These are phyloP conservation scores for Cyclotella kingstonii DNA, from an alignment of 108 stramenopile genomes.

Conservation along the genomic window DNA sequence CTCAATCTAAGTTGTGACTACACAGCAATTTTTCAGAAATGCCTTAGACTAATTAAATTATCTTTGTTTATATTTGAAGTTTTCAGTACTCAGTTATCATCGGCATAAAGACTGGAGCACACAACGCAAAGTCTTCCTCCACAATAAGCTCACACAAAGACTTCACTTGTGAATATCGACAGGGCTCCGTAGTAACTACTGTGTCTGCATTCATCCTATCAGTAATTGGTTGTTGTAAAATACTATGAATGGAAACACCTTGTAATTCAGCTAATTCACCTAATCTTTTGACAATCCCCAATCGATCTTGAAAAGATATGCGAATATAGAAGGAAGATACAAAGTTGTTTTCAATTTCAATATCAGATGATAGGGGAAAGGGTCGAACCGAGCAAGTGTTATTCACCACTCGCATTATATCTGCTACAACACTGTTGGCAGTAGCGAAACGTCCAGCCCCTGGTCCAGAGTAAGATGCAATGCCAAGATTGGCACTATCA, in stretches of 20 bases:
- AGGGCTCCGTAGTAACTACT: conserved; percentile 78
- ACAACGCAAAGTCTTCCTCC: conserved; percentile 53
- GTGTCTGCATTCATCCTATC: conserved; percentile 76
- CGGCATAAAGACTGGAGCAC: conserved; percentile 59
- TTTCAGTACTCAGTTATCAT: conserved; percentile 48
- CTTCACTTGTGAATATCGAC: conserved; percentile 52
- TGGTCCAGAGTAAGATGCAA: conserved; percentile 74
- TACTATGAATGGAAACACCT: conserved; percentile 76
- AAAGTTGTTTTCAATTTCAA: conserved; percentile 73
- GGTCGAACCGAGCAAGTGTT: conserved; percentile 36
- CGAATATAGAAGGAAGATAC: conserved; percentile 78
- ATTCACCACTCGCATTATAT: conserved; percentile 75
- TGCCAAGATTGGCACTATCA: conserved; percentile 70
- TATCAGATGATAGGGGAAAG: conserved; percentile 35
- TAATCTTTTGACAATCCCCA: conserved; percentile 77
- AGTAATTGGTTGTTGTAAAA: conserved; percentile 81
- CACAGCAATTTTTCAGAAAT: too few relatives aligned
- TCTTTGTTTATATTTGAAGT: neutral
- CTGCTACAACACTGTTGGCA: conserved; percentile 92
- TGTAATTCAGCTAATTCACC: conserved; percentile 80
- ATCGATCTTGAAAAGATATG: conserved; percentile 72
- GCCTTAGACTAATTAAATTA: neutral
- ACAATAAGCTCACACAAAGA: conserved; percentile 54
- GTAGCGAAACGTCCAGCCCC: conserved; percentile 94
- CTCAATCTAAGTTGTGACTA: neutral